phyloP scores from a whole-genome alignment of 805 yeast genomes.

The Lachancea kluyveri region DNA sequence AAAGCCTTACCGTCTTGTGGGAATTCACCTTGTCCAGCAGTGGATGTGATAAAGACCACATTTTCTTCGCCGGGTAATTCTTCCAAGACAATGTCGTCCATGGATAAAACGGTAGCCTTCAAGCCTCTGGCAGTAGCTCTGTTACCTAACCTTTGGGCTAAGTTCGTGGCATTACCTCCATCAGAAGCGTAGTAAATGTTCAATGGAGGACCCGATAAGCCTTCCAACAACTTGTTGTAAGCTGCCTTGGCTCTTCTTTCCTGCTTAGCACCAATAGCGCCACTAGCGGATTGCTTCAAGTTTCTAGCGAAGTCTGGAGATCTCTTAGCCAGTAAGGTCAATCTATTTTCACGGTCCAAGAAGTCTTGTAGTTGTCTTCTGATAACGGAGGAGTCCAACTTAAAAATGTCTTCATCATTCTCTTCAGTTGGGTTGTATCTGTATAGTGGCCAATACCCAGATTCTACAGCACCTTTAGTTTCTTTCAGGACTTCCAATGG shows the following conservation, averaged over 20 bases:
- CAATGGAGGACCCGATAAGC: constrained; percentile 87
- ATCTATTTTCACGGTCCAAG: constrained; percentile 83
- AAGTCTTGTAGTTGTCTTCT: constrained; percentile 71
- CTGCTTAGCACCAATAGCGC: constrained; percentile 54
- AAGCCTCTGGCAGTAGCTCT: constrained; percentile 76
- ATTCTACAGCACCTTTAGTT: constrained; percentile 83
- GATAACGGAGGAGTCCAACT: constrained; percentile 77
- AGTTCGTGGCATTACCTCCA: constrained; percentile 79
- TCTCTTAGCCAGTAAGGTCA: constrained; percentile 65
- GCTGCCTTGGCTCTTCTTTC: constrained; percentile 69
- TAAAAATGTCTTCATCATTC: constrained; percentile 51
- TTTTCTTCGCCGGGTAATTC: constrained; percentile 56
- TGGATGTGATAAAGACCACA: constrained; percentile 76
- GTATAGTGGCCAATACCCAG: constrained; percentile 96
- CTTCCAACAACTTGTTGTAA: constrained; percentile 69
- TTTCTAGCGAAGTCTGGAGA: constrained; percentile 75
- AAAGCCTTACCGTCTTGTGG: constrained; percentile 75
- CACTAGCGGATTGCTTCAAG: constrained; percentile 56
- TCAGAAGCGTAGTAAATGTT: constrained; percentile 85
- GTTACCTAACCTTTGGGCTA: constrained; percentile 72
- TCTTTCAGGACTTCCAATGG: constrained; percentile 74
- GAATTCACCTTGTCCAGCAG: constrained; percentile 94
- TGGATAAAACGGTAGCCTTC: constrained; percentile 45
- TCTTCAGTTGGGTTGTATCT: constrained; percentile 66
- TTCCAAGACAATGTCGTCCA: constrained; percentile 66